Base-by-base conservation (phyloP, 2,329 filamentous ascomycete species). In the Verticillium albo-atrum region DNA sequence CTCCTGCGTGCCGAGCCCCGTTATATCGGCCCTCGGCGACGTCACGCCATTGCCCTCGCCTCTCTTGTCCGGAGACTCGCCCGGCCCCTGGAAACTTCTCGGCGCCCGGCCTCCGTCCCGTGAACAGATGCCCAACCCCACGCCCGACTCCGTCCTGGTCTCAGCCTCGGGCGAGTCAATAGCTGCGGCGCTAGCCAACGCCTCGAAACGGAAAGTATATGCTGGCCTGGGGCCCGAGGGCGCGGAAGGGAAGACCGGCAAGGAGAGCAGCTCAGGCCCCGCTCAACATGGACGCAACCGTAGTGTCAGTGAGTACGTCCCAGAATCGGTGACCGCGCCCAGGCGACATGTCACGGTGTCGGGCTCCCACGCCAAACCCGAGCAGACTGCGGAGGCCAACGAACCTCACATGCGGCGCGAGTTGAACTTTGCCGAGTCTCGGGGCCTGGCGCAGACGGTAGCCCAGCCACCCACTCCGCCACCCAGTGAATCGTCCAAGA, bases 241-340 rank as follows among this genome's bases (percentile, higher is more conserved):
- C 53, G 59, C 63, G 3, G 69, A 71, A 51, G 65, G 52, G 9
- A 25, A 58, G 4, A 71, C 20, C 65, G 42, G 28, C 23, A 28
- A 42, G 10, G 55, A 47, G 23, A 52, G 64, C 30, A 68, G 62
- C 37, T 17, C 14, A 15, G 25, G 25, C 51, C 55, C 65, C 58
- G 58, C 61, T 57, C 67, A 65, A 60, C 65, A 62, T 58, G 66
- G 79, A 14, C 84, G 90, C 61, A 92, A 95, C 71, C 84, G 93
- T 67, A 97, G 93, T 73, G 78, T 95, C 27, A 97, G 92, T 76
- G 93, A 97, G 64, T 97, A 96, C 72, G 82, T 87, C 0, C 92
- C 92, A 2, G 90, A 95, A 58, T 77, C 84, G 5, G 78, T 89
- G 64, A 81, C 86, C 51, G 82, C 89, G 55, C 82, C 88, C 1